A percentile compares a stretch with the other conserved stretches of the same genome.
These are phyloP conservation scores for Bacidia gigantensis DNA, from an alignment of 495 filamentous ascomycete species.

Conservation along the genomic window DNA sequence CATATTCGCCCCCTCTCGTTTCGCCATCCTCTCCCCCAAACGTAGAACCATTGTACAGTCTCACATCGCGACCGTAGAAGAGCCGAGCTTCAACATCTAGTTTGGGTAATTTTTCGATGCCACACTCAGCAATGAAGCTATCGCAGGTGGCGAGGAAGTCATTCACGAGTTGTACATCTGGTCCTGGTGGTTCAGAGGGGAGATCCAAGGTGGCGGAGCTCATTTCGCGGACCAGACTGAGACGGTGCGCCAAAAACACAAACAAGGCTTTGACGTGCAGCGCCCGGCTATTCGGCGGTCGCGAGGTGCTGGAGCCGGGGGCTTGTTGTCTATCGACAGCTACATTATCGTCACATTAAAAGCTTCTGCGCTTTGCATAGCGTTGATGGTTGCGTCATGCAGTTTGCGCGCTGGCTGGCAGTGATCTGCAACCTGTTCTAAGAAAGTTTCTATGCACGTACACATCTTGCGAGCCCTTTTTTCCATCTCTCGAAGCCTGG, in stretches of 20 bases:
- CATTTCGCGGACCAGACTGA: conserved; percentile 8
- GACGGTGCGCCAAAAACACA: conserved; percentile 10
- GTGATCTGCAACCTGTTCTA: conserved; percentile 12
- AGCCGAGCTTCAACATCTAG: not conserved
- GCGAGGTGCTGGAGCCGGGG: conserved; percentile 12
- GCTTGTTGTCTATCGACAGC: conserved; percentile 4
- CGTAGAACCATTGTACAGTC: conserved; percentile 1
- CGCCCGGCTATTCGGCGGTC: conserved; percentile 15
- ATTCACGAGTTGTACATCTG: not conserved
- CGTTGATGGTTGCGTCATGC: conserved; percentile 14
- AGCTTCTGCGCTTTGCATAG: conserved; percentile 9
- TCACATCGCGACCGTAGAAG: conserved; percentile 10
- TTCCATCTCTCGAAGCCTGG: not conserved
- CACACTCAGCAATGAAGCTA: not conserved
- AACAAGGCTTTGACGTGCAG: conserved; percentile 10
- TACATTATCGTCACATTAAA: conserved; percentile 9
- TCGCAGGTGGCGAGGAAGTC: not conserved
- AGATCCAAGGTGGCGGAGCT: conserved; percentile 14
- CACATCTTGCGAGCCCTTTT: conserved; percentile 7
- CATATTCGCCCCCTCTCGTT: conserved; percentile 12
- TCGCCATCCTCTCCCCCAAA: not conserved
- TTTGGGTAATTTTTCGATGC: not conserved
- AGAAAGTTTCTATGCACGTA: conserved; percentile 7
- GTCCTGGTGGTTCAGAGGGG: not conserved
- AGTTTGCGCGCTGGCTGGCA: conserved; percentile 19